Base-by-base conservation (phyloP, 441 rosid species). In the Raphanus hybrid region DNA sequence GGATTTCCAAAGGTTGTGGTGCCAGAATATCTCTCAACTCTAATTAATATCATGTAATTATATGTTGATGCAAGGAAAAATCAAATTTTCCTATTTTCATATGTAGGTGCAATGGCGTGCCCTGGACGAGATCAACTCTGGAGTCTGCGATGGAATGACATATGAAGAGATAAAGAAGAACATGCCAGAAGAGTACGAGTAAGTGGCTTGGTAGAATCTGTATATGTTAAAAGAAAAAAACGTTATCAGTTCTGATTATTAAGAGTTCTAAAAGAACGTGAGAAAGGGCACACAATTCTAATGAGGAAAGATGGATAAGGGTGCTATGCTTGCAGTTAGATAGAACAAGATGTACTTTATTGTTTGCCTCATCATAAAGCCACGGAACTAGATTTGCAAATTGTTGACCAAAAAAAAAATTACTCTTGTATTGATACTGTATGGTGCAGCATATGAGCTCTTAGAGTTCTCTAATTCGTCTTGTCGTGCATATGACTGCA, bases 91-190 rank as follows among this genome's bases (percentile, higher is more conserved):
- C 26, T 71, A 37, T 67, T 6, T 71, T 71, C 64, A 71, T 67
- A 37, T 39, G n/a, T 67, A 94, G 99, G 94, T 96, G 74, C 99
- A 96, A 87, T 96, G 98, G 99, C 98, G 98, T 77, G 97, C 98
- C 41, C 88, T 94, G 57, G 99, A 96, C 73, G 99, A 96, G 89
- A 94, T 96, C 82, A 94, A 94, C 80, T 87, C 99, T 74, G 99
- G 98, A 81, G 97, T 89, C 11, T 94, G 99, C 73, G 98, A 97
- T 88, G 99, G 98, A 74, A 97, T 97, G 99, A 94, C 90, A 32
- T 96, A 96, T 70, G 98, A 96, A 81, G 99, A 94, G 73, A 89
- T 92, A 75, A 94, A 89, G 86, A 91, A 81, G 85, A 91, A 91
- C 82, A 92, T 92, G 99, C 97, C 94, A 3, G 99, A 92, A 83